Evolutionary conservation across 345 rosid species (phyloP), one percentile per base, ranked within the genome.

Genomic region (Rhodamnia rubescens): DNA sequence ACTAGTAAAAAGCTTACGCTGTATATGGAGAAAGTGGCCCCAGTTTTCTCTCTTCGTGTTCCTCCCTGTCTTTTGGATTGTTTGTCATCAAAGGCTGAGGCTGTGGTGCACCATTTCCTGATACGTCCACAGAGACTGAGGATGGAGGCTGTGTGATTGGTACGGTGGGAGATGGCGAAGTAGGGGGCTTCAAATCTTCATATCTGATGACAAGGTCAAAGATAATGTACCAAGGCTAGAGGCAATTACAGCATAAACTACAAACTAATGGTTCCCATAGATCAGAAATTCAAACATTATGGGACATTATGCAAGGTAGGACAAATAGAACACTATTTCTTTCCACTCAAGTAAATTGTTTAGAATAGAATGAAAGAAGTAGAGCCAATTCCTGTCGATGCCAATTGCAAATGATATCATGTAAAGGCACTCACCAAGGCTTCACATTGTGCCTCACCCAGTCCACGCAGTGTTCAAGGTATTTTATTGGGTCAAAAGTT

Each of bases 1-100:
- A 36, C 26, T 69, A 64, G 21, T 42, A 44, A 83, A 83, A 51
- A 84, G 86, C 93, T 91, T 87, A 95, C 97, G 91, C 91, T 87
- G 97, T 83, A 85, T 55, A 86, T 44, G 88, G 88, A 83, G 88
- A 86, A 24, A 83, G 86, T 36, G 88, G 88, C 44, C 59, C 81
- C 74, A 57, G 78, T 59, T 83, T 83, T 61, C 69, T 59, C 58
- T 47, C 81, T 56, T n/a, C 44, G 57, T 47, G 58, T 29, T 84
- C 89, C 78, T 78, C 87, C 81, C 80, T 13, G 29, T 88, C 80
- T 53, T 52, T 74, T 27, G 88, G 78, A 51, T 81, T 54, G 64
- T 84, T 86, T 58, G 88, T 56, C 54, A 87, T 52, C 27, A 44
- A 21, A 47, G 88, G 78, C 80, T 69, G 80, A 87, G 93, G 78